Conservation (phyloP, 345 rosid genomes). For the Erodium maritimum region DNA sequence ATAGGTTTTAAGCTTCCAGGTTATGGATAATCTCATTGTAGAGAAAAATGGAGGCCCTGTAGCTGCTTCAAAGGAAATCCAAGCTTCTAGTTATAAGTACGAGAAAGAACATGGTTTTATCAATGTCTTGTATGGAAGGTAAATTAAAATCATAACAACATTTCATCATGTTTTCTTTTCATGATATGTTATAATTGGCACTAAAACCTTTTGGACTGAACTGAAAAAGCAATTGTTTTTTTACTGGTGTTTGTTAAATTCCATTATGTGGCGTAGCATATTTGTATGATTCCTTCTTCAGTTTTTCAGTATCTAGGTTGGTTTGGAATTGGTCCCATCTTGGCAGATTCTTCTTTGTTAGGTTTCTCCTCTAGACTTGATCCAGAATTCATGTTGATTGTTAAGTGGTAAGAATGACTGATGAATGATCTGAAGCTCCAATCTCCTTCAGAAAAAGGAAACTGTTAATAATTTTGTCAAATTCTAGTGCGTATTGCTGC, state of each 20-base stretch:
- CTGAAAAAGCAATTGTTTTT: neutral
- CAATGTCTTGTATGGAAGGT: constrained; percentile 72
- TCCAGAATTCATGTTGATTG: too few species aligned
- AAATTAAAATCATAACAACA: constrained; percentile 9
- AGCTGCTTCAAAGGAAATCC: constrained; percentile 24
- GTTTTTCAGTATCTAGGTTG: neutral
- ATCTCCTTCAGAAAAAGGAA: too few species aligned
- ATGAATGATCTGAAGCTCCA: too few species aligned
- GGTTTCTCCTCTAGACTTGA: too few species aligned
- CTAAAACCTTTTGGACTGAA: neutral
- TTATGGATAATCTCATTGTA: constrained; percentile 15
- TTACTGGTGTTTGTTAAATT: neutral
- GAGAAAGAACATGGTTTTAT: constrained; percentile 45
- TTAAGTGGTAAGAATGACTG: too few species aligned
- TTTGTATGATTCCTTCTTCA: neutral
- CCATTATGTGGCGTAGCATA: neutral
- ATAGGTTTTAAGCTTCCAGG: constrained; percentile 50
- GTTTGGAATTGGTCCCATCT: too few species aligned
- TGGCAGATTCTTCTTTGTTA: too few species aligned
- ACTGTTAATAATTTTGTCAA: too few species aligned
- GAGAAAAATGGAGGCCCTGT: constrained; percentile 15
- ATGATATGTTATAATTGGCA: neutral
- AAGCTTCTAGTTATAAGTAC: constrained; percentile 10
- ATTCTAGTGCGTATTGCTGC: too few species aligned
- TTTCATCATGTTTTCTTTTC: neutral